Evolutionary conservation across 106 monocot genomes (phyloP), one percentile per base, ranked within the genome.

Genomic region (Amphibolis antarctica): DNA sequence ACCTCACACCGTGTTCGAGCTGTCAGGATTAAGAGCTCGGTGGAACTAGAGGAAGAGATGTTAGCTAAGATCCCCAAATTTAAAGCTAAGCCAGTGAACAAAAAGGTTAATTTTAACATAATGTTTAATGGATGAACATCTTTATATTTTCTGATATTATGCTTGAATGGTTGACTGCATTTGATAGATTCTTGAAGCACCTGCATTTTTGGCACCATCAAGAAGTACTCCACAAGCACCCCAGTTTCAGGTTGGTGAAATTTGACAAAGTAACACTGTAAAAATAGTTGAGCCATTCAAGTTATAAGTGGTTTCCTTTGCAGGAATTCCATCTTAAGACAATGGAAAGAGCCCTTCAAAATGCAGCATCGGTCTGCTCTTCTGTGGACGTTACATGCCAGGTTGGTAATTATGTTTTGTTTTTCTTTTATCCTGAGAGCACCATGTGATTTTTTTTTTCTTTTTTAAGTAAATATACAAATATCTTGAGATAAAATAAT

Each of bases 51-150:
- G 53, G 82, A 79, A 67, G 96, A 96, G 62, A 87, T 87, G 87
- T 49, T 98, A 65, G 82, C 96, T 21, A 98, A 87, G 69, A 75
- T 98, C 10, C 96, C 96, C 0, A 98, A 87, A 54, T 98, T 98
- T 55, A 98, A 82, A 81, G 91, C 90, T 58, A 72, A 82, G 1
- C 82, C 96, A 9, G 25, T 98, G 12, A 98, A 98, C 62, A 98
- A 83, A 69, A 98, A 98, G 80, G 96, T 98, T 59, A 11, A 14
- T 77, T 66, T 60, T 30, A 54, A 9, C 9, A 45, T 24, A 22
- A 57, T 20, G 28, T 57, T 11, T 9, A 59, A 12, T 1, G 11
- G 17, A 56, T 57, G 24, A 57, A 57, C 12, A 14, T 53, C 11
- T 19, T 22, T 21, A 11, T 12, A 53, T 24, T 24, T 24, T 24